Conservation (phyloP, 2,329 filamentous ascomycete species). For the Leptographium radiaticola region DNA sequence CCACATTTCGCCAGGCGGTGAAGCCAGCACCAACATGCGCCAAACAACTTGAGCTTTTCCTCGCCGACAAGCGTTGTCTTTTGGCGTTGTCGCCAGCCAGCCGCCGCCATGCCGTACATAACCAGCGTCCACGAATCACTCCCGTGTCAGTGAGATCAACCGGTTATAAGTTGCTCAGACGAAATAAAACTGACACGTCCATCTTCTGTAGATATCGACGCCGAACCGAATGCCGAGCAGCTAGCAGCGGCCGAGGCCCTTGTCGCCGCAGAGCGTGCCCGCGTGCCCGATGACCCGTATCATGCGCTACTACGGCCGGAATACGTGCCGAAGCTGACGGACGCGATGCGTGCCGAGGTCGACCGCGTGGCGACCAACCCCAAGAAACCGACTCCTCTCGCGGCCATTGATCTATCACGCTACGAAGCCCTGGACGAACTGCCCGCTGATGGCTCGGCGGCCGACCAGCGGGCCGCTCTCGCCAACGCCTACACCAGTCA, state of each 20-base stretch:
- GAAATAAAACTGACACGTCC: constrained; percentile 5
- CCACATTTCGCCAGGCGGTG: background rate
- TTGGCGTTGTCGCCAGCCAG: background rate
- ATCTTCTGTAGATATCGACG: constrained; percentile 59
- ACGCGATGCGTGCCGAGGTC: constrained; percentile 55
- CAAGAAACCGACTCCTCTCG: constrained; percentile 22
- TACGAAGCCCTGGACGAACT: constrained; percentile 62
- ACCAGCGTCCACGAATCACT: constrained; percentile 65
- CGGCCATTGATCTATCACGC: constrained; percentile 60
- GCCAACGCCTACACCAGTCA: constrained; percentile 36
- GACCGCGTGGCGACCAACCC: constrained; percentile 41
- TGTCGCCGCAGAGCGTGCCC: constrained; percentile 52
- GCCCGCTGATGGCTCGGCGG: constrained; percentile 10
- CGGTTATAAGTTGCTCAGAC: background rate
- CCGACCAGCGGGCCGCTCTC: constrained; percentile 48
- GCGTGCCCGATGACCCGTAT: constrained; percentile 24
- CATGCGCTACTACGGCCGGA: constrained; percentile 46
- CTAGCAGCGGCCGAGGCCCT: constrained; percentile 56
- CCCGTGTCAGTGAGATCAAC: constrained; percentile 45
- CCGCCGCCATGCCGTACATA: constrained; percentile 46
- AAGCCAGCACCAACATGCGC: no score
- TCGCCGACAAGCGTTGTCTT: no score
- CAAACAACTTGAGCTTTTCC: no score
- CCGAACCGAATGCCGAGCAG: constrained; percentile 48
- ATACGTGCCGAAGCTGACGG: constrained; percentile 44